These are phyloP conservation scores for Diaporthe vexans DNA, from an alignment of 2,329 filamentous ascomycete species.

Conservation along the genomic window DNA sequence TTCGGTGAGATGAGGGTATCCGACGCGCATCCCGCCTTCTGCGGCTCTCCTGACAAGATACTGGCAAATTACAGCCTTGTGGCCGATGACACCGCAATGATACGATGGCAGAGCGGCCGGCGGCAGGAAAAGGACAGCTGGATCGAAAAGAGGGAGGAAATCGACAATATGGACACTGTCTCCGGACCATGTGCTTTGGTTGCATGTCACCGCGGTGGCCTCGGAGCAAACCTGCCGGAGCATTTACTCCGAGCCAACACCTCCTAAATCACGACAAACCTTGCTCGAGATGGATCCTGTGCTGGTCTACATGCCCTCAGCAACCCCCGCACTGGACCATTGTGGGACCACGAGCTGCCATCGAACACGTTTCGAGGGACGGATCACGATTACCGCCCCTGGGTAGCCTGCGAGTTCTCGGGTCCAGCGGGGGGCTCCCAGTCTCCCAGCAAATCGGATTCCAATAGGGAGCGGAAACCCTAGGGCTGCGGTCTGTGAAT, in stretches of 20 bases:
- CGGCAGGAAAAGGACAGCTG: not conserved
- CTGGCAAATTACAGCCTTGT: conserved; percentile 15
- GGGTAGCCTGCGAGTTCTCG: not conserved
- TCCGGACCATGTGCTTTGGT: not conserved
- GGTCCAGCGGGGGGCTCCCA: not conserved
- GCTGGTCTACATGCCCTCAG: not conserved
- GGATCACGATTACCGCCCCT: not conserved
- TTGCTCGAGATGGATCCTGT: conserved; percentile 4
- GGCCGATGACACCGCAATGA: conserved; percentile 17
- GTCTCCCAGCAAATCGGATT: not conserved
- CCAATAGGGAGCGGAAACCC: not conserved
- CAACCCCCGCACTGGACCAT: not conserved
- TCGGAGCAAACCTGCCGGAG: conserved; percentile 24
- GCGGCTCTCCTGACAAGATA: not conserved
- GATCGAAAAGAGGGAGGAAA: conserved; percentile 18
- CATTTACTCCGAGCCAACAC: conserved; percentile 21
- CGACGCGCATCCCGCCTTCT: not conserved
- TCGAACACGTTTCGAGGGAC: not conserved
- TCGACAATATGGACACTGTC: not conserved
- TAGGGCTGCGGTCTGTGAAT: not conserved
- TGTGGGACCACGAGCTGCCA: not conserved
- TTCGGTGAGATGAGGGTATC: not conserved
- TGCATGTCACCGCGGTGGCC: not conserved
- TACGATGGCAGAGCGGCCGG: conserved; percentile 6
- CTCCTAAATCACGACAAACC: conserved; percentile 27